These are phyloP conservation scores for Yamadazyma ubonensis DNA, from an alignment of 805 yeast species.

Conservation along the genomic window DNA sequence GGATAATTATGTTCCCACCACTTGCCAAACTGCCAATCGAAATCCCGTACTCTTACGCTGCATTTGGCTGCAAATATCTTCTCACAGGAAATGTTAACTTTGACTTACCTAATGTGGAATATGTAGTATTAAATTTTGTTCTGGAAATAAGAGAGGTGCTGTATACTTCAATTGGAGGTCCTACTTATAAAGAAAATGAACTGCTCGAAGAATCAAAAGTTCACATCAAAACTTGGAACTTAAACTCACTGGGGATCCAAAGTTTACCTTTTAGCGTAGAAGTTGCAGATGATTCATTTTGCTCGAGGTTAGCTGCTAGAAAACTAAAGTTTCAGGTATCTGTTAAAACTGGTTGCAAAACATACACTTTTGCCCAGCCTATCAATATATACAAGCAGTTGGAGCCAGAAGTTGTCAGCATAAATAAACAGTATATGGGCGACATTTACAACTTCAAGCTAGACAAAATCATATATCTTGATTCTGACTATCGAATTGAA, in stretches of 20 bases:
- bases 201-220: too few species aligned
- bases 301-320: not conserved
- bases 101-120: not conserved
- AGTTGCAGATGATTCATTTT: not conserved
- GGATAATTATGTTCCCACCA: too few species aligned
- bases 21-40: too few species aligned
- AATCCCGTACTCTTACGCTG: not conserved
- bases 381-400: too few species aligned
- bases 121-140: not conserved
- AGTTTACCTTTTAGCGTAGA: constrained; percentile 1
- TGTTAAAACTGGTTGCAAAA: too few species aligned
- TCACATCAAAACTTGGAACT: too few species aligned
- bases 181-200: not conserved
- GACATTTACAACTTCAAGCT: not conserved
- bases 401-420: too few species aligned
- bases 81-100: not conserved
- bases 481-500: not conserved
- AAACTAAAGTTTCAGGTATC: not conserved
- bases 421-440: not conserved
- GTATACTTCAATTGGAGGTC: constrained; percentile 4
- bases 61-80: constrained; percentile 1
- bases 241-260: not conserved
- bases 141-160: not conserved
- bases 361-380: too few species aligned
- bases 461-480: not conserved